These are phyloP conservation scores for Cystofilobasidium ferigula DNA, from an alignment of 768 basidiomycete genomes.

Conservation along the genomic window DNA sequence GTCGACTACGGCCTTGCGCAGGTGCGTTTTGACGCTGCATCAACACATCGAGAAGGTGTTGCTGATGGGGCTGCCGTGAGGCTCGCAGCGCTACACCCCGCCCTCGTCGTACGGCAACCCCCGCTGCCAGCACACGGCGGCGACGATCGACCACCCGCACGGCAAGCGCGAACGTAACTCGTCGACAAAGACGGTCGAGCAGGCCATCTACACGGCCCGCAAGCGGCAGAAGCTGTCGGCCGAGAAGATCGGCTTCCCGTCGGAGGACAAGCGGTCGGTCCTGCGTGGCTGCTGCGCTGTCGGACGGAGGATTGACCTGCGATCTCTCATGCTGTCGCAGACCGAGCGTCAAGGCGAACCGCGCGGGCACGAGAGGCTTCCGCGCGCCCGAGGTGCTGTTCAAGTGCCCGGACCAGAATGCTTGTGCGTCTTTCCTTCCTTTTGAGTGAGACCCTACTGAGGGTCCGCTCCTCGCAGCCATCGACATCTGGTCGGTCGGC, in stretches of 20 bases:
- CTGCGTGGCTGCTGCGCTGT: neutral
- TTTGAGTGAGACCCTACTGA: neutral
- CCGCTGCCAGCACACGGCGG: conserved; percentile 64
- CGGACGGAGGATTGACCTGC: neutral
- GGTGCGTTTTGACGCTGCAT: conserved; percentile 44
- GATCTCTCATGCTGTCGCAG: conserved; percentile 37
- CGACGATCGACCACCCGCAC: conserved; percentile 55
- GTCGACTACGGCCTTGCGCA: conserved; percentile 95
- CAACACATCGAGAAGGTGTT: neutral
- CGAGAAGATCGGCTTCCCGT: conserved; percentile 35
- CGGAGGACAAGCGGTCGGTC: conserved; percentile 34
- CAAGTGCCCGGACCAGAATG: conserved; percentile 85
- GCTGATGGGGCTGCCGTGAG: neutral
- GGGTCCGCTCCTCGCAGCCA: conserved; percentile 47
- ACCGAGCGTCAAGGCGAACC: conserved; percentile 78
- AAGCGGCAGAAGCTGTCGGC: conserved; percentile 33
- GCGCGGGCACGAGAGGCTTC: conserved; percentile 93
- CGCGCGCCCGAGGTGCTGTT: conserved; percentile 90
- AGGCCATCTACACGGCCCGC: conserved; percentile 36
- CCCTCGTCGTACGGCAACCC: conserved; percentile 27
- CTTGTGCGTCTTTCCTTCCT: conserved; percentile 50
- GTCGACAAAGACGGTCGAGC: conserved; percentile 41
- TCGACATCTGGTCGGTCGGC: conserved; percentile 94
- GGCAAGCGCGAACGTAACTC: conserved; percentile 48
- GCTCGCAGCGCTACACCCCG: conserved; percentile 33